Evolutionary conservation across 805 yeast species (phyloP).

Genomic region (Blastobotrys americana): DNA sequence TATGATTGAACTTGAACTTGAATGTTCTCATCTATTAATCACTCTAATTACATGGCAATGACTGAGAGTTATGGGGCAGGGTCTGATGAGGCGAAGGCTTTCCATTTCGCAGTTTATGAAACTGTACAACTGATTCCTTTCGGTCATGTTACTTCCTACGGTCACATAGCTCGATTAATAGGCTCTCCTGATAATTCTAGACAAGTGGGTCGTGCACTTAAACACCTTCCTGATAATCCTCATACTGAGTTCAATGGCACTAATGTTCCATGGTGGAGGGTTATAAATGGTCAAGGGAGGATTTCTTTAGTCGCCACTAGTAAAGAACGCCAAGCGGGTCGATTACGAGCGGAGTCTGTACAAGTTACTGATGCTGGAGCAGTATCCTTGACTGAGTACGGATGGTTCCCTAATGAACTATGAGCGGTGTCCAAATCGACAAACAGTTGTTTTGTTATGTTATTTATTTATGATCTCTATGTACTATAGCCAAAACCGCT

Average conservation of each 20-base stretch:
- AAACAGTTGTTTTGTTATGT: too few species aligned
- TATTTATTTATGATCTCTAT: too few species aligned
- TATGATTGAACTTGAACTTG: too few species aligned
- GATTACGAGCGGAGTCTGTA: constrained; percentile 41
- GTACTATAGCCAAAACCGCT: too few species aligned
- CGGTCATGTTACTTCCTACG: constrained; percentile 65
- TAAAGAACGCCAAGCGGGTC: constrained; percentile 40
- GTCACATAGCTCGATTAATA: constrained; percentile 60
- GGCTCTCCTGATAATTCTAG: constrained; percentile 60
- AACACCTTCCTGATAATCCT: constrained; percentile 37
- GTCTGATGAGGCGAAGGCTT: constrained; percentile 45
- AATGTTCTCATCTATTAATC: too few species aligned
- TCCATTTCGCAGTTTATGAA: constrained; percentile 55
- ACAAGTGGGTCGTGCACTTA: constrained; percentile 67
- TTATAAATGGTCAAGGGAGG: constrained; percentile 54
- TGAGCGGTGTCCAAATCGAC: too few species aligned
- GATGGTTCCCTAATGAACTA: constrained; percentile 57
- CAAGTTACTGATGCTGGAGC: constrained; percentile 28
- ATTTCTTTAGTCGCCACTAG: constrained; percentile 45
- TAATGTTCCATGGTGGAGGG: constrained; percentile 77
- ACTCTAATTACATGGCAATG: too few species aligned
- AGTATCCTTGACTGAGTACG: constrained; percentile 42
- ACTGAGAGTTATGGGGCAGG: constrained; percentile 22
- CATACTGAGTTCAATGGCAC: constrained; percentile 25
- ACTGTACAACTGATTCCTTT: constrained; percentile 47